Percentiles rank a stretch among this genome's conserved stretches.
Conservation (phyloP, 1,284 basidiomycete species). For the Ceratobasidium sp. region DNA sequence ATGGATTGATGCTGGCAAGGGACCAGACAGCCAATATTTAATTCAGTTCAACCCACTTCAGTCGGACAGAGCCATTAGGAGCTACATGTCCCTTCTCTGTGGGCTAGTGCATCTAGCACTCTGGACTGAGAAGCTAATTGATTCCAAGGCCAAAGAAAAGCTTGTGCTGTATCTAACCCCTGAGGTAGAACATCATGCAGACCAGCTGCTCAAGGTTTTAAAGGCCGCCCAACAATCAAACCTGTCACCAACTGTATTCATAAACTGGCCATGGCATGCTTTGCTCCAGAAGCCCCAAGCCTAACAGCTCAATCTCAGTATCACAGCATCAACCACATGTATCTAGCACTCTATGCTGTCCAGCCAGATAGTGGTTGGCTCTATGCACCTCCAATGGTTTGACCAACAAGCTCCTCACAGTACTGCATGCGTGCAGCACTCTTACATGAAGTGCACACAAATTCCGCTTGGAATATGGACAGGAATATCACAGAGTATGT, state of each 20-base stretch:
- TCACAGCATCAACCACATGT: background rate
- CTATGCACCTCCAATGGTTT: background rate
- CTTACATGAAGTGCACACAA: background rate
- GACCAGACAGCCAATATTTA: background rate
- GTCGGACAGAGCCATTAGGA: background rate
- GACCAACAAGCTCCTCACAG: background rate
- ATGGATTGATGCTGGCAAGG: background rate
- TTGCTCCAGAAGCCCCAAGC: background rate
- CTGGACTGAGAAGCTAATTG: background rate
- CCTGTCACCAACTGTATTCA: background rate
- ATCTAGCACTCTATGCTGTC: background rate
- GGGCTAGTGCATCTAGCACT: background rate
- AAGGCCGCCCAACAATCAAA: background rate
- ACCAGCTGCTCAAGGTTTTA: background rate
- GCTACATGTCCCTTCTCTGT: background rate
- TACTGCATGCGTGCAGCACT: constrained; percentile 5
- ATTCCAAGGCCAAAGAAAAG: background rate
- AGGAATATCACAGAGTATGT: background rate
- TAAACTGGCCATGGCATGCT: background rate
- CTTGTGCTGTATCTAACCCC: background rate
- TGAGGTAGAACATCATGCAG: background rate
- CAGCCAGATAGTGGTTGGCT: background rate
- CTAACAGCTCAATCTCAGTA: background rate
- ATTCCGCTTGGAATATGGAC: background rate
- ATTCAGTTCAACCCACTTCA: constrained; percentile 4